phyloP scores from a whole-genome alignment of 2,329 filamentous ascomycete species.

The Hortaea werneckii region DNA sequence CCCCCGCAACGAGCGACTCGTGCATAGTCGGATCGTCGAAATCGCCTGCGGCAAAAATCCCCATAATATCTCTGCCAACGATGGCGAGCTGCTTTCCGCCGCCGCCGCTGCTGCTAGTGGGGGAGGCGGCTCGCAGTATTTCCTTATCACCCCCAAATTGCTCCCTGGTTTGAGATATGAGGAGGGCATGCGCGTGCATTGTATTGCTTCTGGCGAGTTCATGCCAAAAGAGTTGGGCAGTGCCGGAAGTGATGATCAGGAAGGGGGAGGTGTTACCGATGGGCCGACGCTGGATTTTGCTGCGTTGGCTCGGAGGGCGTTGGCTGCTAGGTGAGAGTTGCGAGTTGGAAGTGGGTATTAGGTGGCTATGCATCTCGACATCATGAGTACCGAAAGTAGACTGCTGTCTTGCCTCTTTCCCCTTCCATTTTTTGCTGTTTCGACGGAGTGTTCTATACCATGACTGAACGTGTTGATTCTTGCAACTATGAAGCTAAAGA shows the following conservation, averaged over 20 bases:
- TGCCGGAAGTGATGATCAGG: conserved; percentile 34
- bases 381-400: too few species aligned
- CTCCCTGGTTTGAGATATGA: conserved; percentile 79
- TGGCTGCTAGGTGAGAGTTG: not conserved
- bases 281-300: not conserved
- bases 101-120: conserved; percentile 32
- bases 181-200: conserved; percentile 81
- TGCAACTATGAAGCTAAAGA: too few species aligned
- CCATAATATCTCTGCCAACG: too few species aligned
- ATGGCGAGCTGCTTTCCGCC: not conserved
- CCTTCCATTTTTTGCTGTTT: too few species aligned
- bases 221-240: conserved; percentile 34
- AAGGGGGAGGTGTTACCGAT: conserved; percentile 21
- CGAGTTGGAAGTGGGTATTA: too few species aligned
- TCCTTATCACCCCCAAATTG: conserved; percentile 94
- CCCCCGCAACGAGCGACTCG: conserved; percentile 93
- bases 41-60: conserved; percentile 63
- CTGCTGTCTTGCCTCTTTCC: too few species aligned
- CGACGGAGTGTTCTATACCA: too few species aligned
- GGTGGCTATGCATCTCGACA: too few species aligned
- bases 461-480: too few species aligned
- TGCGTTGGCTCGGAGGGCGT: conserved; percentile 1
- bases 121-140: conserved; percentile 55
- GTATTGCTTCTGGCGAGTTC: conserved; percentile 79
- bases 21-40: conserved; percentile 95